These are phyloP conservation scores for Eutrema heterophyllum DNA, from an alignment of 345 rosid genomes.

Conservation along the genomic window DNA sequence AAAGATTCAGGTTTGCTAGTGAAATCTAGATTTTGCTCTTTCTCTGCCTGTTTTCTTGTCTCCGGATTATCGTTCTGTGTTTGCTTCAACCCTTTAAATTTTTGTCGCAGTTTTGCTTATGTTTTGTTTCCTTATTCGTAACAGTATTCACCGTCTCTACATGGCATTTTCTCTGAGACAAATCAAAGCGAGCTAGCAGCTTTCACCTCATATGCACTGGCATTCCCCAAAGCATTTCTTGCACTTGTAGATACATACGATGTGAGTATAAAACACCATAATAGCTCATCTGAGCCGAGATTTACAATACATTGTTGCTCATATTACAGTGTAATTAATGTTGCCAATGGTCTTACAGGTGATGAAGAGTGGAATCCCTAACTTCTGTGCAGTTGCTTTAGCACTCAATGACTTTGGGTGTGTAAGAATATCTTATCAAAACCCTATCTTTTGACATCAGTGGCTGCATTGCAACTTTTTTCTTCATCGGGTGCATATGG, in stretches of 20 bases:
- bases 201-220: conserved; percentile 86
- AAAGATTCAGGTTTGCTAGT: conserved; percentile 65
- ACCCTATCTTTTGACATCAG: neutral
- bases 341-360: conserved; percentile 46
- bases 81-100: neutral
- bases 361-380: conserved; percentile 85
- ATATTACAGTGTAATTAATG: conserved; percentile 6
- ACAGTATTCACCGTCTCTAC: conserved; percentile 57
- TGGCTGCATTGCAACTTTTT: neutral
- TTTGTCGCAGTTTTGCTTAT: neutral
- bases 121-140: neutral
- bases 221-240: conserved; percentile 82
- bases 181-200: conserved; percentile 95
- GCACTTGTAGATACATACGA: conserved; percentile 96
- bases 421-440: conserved; percentile 29
- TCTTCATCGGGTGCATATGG: neutral
- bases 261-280: conserved; percentile 39
- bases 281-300: neutral
- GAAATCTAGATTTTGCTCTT: neutral
- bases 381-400: conserved; percentile 92
- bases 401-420: conserved; percentile 89
- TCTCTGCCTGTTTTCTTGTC: neutral
- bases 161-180: conserved; percentile 71
- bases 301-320: neutral
- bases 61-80: neutral